phyloP scores from a whole-genome alignment of 768 basidiomycete genomes.

The Phaeotremella skinneri region DNA sequence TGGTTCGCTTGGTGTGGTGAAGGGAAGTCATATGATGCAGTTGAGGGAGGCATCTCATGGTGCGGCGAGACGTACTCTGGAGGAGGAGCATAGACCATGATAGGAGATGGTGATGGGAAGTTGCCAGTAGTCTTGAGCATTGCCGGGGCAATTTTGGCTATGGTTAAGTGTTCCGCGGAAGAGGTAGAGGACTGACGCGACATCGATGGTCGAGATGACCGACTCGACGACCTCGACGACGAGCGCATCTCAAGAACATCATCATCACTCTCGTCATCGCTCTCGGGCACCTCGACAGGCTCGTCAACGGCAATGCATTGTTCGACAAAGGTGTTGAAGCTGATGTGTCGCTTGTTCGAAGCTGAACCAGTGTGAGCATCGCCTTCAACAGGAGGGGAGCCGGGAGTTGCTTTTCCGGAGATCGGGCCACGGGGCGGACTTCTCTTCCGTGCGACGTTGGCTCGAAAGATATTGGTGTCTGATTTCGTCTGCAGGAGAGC shows the following conservation, averaged over 20 bases:
- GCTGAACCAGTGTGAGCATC: conserved; percentile 8
- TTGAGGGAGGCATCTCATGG: conserved; percentile 32
- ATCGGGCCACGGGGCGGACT: conserved; percentile 67
- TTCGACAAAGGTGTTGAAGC: conserved; percentile 96
- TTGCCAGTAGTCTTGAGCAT: conserved; percentile 69
- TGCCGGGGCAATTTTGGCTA: conserved; percentile 73
- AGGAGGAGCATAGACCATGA: conserved; percentile 51
- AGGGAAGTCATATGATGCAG: conserved; percentile 44
- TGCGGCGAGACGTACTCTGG: conserved; percentile 42
- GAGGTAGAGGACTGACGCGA: conserved; percentile 37
- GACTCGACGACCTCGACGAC: conserved; percentile 29
- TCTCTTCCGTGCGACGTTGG: conserved; percentile 60
- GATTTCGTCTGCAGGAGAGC: conserved; percentile 77
- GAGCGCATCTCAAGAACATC: conserved; percentile 69
- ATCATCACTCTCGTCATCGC: conserved; percentile 54
- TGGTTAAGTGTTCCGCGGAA: conserved; percentile 63
- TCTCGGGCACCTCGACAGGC: conserved; percentile 36
- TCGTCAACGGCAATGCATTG: conserved; percentile 70
- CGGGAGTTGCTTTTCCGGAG: conserved; percentile 37
- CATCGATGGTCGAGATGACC: conserved; percentile 45
- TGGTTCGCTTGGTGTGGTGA: conserved; percentile 38
- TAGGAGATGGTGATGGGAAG: conserved; percentile 47
- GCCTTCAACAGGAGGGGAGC: conserved; percentile 47
- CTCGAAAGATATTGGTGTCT: conserved; percentile 69
- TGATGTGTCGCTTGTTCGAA: conserved; percentile 74